A percentile compares a stretch with the other conserved stretches of the same genome.
These are phyloP conservation scores for Pholiota microspora DNA, from an alignment of 768 basidiomycete genomes.

Conservation along the genomic window DNA sequence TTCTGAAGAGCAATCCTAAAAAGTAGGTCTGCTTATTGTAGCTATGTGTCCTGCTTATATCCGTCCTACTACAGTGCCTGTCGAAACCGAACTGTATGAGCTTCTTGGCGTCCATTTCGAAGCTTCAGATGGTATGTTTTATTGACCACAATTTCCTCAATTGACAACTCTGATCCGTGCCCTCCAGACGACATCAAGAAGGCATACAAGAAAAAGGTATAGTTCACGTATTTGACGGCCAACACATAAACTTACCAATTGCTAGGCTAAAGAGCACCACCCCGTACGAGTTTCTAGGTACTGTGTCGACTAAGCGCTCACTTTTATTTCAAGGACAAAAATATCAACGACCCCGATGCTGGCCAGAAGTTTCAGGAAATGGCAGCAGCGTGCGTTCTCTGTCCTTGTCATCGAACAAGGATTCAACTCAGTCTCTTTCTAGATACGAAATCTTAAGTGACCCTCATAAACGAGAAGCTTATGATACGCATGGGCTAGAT, in stretches of 20 bases:
- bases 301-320: not conserved
- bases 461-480: conserved; percentile 61
- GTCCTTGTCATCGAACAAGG: not conserved
- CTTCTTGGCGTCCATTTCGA: conserved; percentile 69
- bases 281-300: conserved; percentile 47
- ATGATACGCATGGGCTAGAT: conserved; percentile 74
- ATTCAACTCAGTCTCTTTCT: conserved; percentile 11
- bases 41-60: not conserved
- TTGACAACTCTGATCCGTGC: conserved; percentile 15
- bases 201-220: conserved; percentile 90
- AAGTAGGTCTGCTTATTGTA: not conserved
- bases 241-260: conserved; percentile 14
- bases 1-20: not conserved
- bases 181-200: conserved; percentile 82
- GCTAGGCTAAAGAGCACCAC: conserved; percentile 83
- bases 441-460: conserved; percentile 86
- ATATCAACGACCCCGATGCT: conserved; percentile 85
- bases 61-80: conserved; percentile 46
- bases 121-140: conserved; percentile 66
- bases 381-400: conserved; percentile 70
- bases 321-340: conserved; percentile 46
- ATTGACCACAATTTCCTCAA: conserved; percentile 5
- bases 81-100: conserved; percentile 85
- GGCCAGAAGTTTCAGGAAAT: conserved; percentile 86
- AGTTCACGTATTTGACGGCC: conserved; percentile 12